Base-by-base conservation (phyloP, 78 protist genomes). In the Polysphondylium violaceum region DNA sequence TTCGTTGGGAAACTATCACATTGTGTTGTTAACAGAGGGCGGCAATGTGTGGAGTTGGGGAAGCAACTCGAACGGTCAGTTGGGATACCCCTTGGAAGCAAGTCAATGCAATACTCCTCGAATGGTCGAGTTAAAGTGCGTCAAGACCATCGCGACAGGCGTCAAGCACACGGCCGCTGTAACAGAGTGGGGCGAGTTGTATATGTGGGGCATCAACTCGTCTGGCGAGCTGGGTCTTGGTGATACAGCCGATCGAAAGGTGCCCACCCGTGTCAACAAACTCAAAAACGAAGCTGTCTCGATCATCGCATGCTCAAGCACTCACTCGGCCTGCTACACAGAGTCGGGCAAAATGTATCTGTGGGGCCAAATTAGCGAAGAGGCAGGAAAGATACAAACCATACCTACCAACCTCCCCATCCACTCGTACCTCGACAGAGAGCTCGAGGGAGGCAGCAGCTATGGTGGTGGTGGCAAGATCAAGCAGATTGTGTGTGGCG, bases 21-120 rank as follows among this genome's bases (percentile, higher is more conserved):
- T 83, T 58, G 77, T 83, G 17, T 0, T 83, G 3, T n/a, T 87
- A 7, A 87, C 93, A 19, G 85, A 74, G n/a, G 75, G 69, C n/a
- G 93, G 93, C 21, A 75, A 74, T 43, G 74, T 87, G 36, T 87
- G 93, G 93, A 35, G 76, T 27, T 87, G 93, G 93, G 93, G 85
- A 27, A 53, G 68, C 27, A 87, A 87, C 43, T 55, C 79, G 16
- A 41, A 75, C 55, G 93, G 93, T 33, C 94, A 89, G 56, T 60
- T 76, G 0, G 94, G 94, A 33, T 69, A 76, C 60, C 65, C 59
- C 3, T 27, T 21, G 3, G 77, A 64, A 27, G 12, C 35, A 38
- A 40, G 21, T 8, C 19, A 60, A n/a, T 53, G 64, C 7, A 58
- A 61, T 44, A 38, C 25, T 2, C 91, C 91, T 31, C 51, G 71